Conservation (phyloP, 1,284 basidiomycete species). For the Puccinia triticina region DNA sequence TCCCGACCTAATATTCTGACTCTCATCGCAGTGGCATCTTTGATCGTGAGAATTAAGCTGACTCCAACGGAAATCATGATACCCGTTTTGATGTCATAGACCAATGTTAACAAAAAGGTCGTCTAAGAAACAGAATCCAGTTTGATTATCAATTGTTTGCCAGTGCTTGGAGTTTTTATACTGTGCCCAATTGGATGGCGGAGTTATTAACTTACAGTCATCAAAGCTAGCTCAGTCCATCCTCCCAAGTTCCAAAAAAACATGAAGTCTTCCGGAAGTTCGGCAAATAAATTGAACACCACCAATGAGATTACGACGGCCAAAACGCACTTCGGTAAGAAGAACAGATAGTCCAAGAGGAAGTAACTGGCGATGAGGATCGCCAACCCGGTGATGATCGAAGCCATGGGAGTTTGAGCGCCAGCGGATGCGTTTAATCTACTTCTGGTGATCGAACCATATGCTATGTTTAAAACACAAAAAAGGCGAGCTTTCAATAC, state of each 20-base stretch:
- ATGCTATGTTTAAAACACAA: constrained; percentile 29
- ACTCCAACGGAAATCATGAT: constrained; percentile 44
- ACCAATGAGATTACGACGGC: constrained; percentile 80
- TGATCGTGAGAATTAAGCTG: constrained; percentile 41
- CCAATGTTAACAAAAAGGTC: constrained; percentile 50
- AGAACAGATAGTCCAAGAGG: constrained; percentile 76
- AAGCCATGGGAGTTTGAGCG: constrained; percentile 82
- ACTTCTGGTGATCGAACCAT: constrained; percentile 64
- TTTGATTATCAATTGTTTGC: neutral
- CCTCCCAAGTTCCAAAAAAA: constrained; percentile 63
- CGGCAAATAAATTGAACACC: constrained; percentile 78
- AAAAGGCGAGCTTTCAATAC: neutral
- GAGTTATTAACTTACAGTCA: constrained; percentile 66
- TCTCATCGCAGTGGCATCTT: constrained; percentile 50
- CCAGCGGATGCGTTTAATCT: constrained; percentile 84
- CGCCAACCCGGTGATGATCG: constrained; percentile 73
- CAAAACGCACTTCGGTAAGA: constrained; percentile 78
- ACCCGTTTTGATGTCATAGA: constrained; percentile 45
- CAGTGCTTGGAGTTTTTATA: neutral
- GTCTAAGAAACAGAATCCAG: constrained; percentile 22
- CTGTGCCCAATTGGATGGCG: neutral
- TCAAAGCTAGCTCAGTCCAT: constrained; percentile 49
- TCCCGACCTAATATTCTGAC: constrained; percentile 67
- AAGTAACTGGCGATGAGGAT: constrained; percentile 83
- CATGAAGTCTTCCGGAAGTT: constrained; percentile 79